Conservation (phyloP, 2,329 filamentous ascomycete genomes). For the Aspergillus glaucus region DNA sequence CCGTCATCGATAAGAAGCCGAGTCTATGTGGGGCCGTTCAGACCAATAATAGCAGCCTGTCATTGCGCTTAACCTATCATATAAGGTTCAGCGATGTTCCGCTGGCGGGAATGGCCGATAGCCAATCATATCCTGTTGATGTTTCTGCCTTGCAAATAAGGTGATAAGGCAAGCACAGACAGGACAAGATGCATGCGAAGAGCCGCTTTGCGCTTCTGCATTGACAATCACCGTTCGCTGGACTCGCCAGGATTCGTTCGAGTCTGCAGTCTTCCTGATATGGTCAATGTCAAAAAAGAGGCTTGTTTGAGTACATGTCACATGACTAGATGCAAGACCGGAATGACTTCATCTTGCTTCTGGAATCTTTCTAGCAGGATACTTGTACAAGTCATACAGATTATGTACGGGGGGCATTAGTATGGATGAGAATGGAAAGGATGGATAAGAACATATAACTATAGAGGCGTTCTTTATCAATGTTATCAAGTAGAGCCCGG, state of each 20-base stretch:
- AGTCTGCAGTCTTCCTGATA: too few relatives aligned
- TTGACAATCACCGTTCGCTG: background rate
- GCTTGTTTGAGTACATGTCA: too few relatives aligned
- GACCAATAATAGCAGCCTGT: background rate
- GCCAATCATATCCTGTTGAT: background rate
- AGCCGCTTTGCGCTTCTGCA: background rate
- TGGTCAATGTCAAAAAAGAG: too few relatives aligned
- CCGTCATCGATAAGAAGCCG: slow-evolving; percentile 1
- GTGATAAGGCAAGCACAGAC: background rate
- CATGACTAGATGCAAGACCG: too few relatives aligned
- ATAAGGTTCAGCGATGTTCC: background rate
- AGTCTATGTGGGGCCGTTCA: slow-evolving; percentile 1
- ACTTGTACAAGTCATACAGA: too few relatives aligned
- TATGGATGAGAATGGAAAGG: too few relatives aligned
- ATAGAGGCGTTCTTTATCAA: background rate
- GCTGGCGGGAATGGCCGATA: slow-evolving; percentile 1
- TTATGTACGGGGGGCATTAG: too few relatives aligned
- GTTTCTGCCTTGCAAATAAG: background rate
- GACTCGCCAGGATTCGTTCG: too few relatives aligned
- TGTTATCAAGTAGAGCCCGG: background rate
- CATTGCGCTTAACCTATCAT: background rate
- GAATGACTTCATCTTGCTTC: too few relatives aligned
- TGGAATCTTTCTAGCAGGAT: too few relatives aligned
- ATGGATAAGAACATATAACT: too few relatives aligned
- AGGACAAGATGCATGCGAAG: background rate